Evolutionary conservation across 2,329 filamentous ascomycete genomes (phyloP).

Genomic region (Ophiocordyceps sinensis): DNA sequence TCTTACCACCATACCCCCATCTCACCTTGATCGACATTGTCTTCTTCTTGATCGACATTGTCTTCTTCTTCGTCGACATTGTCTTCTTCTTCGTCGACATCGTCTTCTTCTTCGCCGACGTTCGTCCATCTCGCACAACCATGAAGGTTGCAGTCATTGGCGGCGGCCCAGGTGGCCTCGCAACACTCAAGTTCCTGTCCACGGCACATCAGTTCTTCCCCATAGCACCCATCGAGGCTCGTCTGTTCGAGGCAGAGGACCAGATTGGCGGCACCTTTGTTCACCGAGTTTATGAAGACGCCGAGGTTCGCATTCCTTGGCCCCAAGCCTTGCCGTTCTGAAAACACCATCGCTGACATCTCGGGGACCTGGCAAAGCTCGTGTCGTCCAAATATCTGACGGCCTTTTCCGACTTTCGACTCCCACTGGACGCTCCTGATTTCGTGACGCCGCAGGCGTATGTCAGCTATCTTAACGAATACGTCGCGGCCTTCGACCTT

Average conservation of each 20-base stretch:
- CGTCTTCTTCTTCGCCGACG: background rate
- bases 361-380: constrained; percentile 12
- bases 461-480: constrained; percentile 26
- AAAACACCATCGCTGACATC: background rate
- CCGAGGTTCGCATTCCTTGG: constrained; percentile 18
- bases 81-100: background rate
- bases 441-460: constrained; percentile 27
- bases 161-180: constrained; percentile 27
- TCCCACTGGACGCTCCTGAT: constrained; percentile 24
- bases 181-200: constrained; percentile 24
- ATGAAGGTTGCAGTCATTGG: constrained; percentile 28
- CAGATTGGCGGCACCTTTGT: constrained; percentile 32
- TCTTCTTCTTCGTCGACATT: background rate
- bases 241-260: constrained; percentile 28
- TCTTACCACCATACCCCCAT: background rate
- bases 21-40: background rate
- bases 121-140: background rate
- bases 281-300: constrained; percentile 31
- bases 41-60: background rate
- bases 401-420: constrained; percentile 33
- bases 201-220: constrained; percentile 23
- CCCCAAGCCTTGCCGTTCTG: background rate
- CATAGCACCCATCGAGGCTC: constrained; percentile 22
- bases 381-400: constrained; percentile 36
- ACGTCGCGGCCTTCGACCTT: constrained; percentile 23